Conservation (phyloP, 257 asterid genomes). For the Verbascum thapsus region DNA sequence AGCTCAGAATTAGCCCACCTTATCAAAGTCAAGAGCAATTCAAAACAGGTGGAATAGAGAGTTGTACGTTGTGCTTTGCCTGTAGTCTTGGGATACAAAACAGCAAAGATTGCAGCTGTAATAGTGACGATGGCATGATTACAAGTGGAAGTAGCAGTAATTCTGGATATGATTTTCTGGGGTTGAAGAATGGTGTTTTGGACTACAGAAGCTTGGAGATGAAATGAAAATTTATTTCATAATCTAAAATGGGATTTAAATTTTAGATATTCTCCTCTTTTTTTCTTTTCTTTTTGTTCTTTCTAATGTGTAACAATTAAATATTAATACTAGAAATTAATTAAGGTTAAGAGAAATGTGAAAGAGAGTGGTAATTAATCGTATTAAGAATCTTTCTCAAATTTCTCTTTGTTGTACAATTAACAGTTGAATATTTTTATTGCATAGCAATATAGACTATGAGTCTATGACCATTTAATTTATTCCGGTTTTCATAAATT, state of each 20-base stretch:
- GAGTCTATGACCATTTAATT: slow-evolving; percentile 26
- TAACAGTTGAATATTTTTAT: slow-evolving; percentile 14
- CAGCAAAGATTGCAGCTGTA: slow-evolving; percentile 64
- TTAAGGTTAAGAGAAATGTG: slow-evolving; percentile 12
- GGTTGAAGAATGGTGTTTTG: slow-evolving; percentile 59
- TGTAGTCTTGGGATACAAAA: slow-evolving; percentile 69
- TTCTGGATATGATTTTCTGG: slow-evolving; percentile 60
- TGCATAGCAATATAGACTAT: slow-evolving; percentile 25
- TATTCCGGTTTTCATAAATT: neutral
- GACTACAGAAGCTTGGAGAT: slow-evolving; percentile 81
- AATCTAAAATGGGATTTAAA: no score
- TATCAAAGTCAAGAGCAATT: slow-evolving; percentile 30
- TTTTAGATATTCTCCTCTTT: no score
- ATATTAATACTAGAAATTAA: slow-evolving; percentile 28
- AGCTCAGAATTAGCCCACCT: slow-evolving; percentile 87
- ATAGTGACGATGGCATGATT: neutral
- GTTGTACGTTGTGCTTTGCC: slow-evolving; percentile 51
- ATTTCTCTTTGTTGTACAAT: slow-evolving; percentile 42
- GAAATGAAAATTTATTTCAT: slow-evolving; percentile 34
- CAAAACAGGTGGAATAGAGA: slow-evolving; percentile 34
- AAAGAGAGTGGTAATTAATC: slow-evolving; percentile 30
- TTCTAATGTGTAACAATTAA: slow-evolving; percentile 22
- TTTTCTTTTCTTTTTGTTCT: neutral
- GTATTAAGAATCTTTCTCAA: slow-evolving; percentile 25
- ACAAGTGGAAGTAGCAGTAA: slow-evolving; percentile 31